Base-by-base conservation (phyloP, 1,139 yeast species). In the Yamadazyma mexicana region DNA sequence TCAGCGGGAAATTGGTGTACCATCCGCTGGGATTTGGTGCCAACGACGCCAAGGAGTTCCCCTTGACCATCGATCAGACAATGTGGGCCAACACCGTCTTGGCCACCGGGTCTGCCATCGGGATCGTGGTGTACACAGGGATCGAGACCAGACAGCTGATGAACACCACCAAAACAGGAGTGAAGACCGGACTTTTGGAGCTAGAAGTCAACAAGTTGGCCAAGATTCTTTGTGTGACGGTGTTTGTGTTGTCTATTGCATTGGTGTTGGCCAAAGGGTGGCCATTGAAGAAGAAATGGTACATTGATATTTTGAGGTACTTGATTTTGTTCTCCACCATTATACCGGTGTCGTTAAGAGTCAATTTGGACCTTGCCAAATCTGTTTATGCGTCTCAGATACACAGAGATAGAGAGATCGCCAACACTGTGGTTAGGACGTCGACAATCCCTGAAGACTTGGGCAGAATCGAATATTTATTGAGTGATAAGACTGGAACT, bases 21-120 rank as follows among this genome's bases (percentile, higher is more conserved):
- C 66, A 63, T 40, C 59, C 68, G 15, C 51, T 58, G 39, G 58
- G 60, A 15, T 42, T 55, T 11, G 43, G 46, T 15, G 69, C 71
- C 34, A 12, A 33, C 5, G 36, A 35, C 15, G 33, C 45, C 2
- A 74, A 79, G 31, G 69, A 82, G 1, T 70, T 76, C 26, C 91
- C 96, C 3, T 67, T 94, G 24, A 73, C 85, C 2, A 80, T 92
- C 3, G 99, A 94, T 60, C 92, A 92, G 56, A 88, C 98, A 0
- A 64, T 94, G 55, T 94, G 99, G 99, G 98, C 98, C 9, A 94
- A 94, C 58, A 92, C 99, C 0, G 97, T 94, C 0, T 68, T 94
- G 25, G 98, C 98, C 0, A 86, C 96, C 0, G 98, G 98, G 7
- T 76, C 88, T 3, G 94, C 95, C 11, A 69, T 89, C 28, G 98